Conservation (phyloP, 140 eudicot species). For the Anethum foeniculum region DNA sequence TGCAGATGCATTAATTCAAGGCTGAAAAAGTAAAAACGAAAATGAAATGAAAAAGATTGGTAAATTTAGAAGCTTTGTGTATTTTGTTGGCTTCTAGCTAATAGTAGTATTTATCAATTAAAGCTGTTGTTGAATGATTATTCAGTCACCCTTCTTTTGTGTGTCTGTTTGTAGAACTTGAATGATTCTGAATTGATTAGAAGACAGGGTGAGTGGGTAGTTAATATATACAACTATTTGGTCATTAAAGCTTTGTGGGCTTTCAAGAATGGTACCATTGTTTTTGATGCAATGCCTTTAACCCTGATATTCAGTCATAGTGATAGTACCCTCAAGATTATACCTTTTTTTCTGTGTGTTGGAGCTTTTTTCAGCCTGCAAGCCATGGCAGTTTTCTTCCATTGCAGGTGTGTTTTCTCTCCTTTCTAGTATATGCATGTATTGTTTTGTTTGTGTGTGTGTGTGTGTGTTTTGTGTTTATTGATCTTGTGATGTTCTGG, state of each 20-base stretch:
- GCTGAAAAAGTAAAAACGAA: conserved; percentile 5
- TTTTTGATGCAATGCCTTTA: background rate
- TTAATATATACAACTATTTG: conserved; percentile 3
- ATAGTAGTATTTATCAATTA: conserved; percentile 3
- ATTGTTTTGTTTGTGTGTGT: background rate
- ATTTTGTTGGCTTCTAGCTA: conserved; percentile 7
- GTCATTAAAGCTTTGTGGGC: background rate
- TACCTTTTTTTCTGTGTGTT: background rate
- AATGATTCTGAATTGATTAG: conserved; percentile 2
- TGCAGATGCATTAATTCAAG: conserved; percentile 19
- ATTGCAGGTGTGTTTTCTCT: conserved; percentile 14
- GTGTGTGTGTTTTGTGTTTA: background rate
- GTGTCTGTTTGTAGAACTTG: conserved; percentile 19
- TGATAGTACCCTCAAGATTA: background rate
- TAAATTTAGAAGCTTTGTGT: conserved; percentile 10
- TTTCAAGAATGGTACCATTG: conserved; percentile 8
- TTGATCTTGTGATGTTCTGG: background rate
- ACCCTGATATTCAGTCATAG: background rate
- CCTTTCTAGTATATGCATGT: background rate
- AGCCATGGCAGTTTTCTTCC: conserved; percentile 14
- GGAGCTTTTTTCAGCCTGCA: background rate
- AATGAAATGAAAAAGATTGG: conserved; percentile 3
- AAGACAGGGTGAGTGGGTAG: conserved; percentile 11
- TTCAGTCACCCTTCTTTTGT: conserved; percentile 18
- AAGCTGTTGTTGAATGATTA: conserved; percentile 6